Percentiles rank a stretch among this genome's conserved stretches.
Evolutionary conservation across 345 rosid genomes (phyloP).

Genomic region (Odontarrhena argentea): DNA sequence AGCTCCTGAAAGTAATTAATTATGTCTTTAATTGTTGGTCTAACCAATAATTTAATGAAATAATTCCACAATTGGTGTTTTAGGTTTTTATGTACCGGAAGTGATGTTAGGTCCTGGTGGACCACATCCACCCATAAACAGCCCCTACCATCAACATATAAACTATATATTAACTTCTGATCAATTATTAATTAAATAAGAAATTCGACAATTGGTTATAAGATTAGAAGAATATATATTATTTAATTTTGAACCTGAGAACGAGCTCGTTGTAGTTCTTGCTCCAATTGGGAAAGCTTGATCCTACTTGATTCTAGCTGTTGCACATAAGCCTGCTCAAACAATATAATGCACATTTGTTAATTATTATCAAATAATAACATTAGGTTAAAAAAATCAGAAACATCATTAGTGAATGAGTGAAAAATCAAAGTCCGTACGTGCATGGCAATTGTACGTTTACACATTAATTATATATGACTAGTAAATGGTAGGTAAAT

Average conservation of each 20-base stretch:
- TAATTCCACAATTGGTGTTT: constrained; percentile 18
- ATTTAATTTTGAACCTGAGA: constrained; percentile 61
- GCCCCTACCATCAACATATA: constrained; percentile 58
- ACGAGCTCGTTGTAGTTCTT: constrained; percentile 94
- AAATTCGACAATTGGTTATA: constrained; percentile 3
- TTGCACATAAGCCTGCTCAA: constrained; percentile 89
- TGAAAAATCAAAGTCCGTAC: neutral
- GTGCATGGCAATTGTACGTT: neutral
- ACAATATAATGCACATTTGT: constrained; percentile 19
- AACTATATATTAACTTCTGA: constrained; percentile 12
- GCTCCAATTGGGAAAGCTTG: constrained; percentile 86
- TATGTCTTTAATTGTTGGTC: neutral
- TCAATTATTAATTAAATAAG: neutral
- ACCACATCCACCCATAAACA: constrained; percentile 78
- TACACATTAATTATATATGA: neutral
- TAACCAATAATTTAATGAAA: neutral
- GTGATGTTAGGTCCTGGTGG: constrained; percentile 71
- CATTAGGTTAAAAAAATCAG: neutral
- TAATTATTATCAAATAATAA: neutral
- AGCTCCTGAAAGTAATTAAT: constrained; percentile 55
- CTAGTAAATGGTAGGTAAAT: constrained; percentile 7
- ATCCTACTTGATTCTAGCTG: constrained; percentile 93
- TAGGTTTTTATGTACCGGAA: constrained; percentile 60
- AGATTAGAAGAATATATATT: neutral
- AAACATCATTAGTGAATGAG: neutral